Conservation (phyloP, 495 filamentous ascomycete species). For the Neurospora hispaniola region DNA sequence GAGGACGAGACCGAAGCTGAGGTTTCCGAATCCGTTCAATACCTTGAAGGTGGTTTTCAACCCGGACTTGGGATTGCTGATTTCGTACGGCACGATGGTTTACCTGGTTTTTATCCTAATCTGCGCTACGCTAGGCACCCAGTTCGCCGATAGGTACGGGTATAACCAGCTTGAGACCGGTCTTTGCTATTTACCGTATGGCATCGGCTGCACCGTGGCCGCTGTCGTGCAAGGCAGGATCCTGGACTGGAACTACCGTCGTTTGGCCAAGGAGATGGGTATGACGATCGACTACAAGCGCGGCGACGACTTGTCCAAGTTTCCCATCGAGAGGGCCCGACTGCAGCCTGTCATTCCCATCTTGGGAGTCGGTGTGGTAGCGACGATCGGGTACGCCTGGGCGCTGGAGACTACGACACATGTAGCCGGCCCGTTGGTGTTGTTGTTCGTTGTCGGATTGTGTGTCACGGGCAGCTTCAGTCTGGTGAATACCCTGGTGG, state of each 20-base stretch:
- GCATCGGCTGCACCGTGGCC: slow-evolving; percentile 55
- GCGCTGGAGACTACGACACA: slow-evolving; percentile 35
- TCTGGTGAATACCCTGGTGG: slow-evolving; percentile 35
- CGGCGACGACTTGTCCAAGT: slow-evolving; percentile 41
- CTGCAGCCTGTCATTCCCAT: slow-evolving; percentile 43
- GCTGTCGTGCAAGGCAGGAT: slow-evolving; percentile 54
- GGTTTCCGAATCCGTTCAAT: slow-evolving; percentile 60
- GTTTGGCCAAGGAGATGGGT: slow-evolving; percentile 36
- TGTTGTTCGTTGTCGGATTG: slow-evolving; percentile 45
- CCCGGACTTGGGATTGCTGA: slow-evolving; percentile 42
- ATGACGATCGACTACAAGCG: slow-evolving; percentile 41
- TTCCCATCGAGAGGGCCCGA: slow-evolving; percentile 56
- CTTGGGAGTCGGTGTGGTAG: slow-evolving; percentile 27
- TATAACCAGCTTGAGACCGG: slow-evolving; percentile 60
- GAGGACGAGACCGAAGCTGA: slow-evolving; percentile 36
- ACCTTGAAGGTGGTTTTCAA: slow-evolving; percentile 55
- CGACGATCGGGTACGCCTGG: slow-evolving; percentile 49
- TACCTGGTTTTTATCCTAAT: slow-evolving; percentile 36
- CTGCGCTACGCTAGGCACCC: slow-evolving; percentile 43
- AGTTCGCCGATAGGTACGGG: slow-evolving; percentile 52
- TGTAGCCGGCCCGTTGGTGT: slow-evolving; percentile 40
- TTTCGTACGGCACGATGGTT: slow-evolving; percentile 41
- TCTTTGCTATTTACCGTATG: slow-evolving; percentile 50
- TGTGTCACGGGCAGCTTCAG: slow-evolving; percentile 44
- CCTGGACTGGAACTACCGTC: slow-evolving; percentile 46